These are phyloP conservation scores for Yamadazyma blattariae DNA, from an alignment of 1,139 yeast species.

Conservation along the genomic window DNA sequence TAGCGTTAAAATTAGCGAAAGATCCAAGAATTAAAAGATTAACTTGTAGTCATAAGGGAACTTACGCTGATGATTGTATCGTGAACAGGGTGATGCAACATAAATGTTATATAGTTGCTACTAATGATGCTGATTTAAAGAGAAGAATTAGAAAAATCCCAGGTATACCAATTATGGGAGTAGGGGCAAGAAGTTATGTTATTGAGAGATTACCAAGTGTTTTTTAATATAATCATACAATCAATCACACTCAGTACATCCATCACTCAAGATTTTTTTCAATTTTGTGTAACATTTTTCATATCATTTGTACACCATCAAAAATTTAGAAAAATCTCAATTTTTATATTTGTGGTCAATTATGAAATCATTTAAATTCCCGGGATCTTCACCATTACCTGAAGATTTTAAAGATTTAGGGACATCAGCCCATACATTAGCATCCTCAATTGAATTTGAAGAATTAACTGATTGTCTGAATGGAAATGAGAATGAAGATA, in stretches of 20 bases:
- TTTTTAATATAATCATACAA: constrained; percentile 40
- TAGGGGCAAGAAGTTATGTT: constrained; percentile 88
- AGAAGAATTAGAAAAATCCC: constrained; percentile 93
- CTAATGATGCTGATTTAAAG: constrained; percentile 97
- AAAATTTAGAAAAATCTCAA: no score
- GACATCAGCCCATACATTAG: no score
- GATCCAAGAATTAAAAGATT: constrained; percentile 89
- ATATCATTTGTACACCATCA: no score
- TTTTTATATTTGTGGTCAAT: no score
- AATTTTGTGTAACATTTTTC: no score
- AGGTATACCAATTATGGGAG: constrained; percentile 95
- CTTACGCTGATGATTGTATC: constrained; percentile 96
- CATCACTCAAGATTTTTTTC: no score
- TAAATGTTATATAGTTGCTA: constrained; percentile 94
- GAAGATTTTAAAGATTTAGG: no score
- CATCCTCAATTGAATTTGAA: no score
- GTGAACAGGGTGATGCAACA: constrained; percentile 93
- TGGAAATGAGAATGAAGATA: no score
- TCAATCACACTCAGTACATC: background rate
- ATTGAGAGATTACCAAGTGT: constrained; percentile 95
- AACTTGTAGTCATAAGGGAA: constrained; percentile 89
- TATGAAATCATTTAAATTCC: no score
- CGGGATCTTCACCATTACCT: no score
- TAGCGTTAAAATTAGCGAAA: constrained; percentile 86
- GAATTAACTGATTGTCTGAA: no score